Percentiles rank a stretch among this genome's conserved stretches.
Evolutionary conservation across 1,284 basidiomycete species (phyloP).

Genomic region (Sutorius eximius): DNA sequence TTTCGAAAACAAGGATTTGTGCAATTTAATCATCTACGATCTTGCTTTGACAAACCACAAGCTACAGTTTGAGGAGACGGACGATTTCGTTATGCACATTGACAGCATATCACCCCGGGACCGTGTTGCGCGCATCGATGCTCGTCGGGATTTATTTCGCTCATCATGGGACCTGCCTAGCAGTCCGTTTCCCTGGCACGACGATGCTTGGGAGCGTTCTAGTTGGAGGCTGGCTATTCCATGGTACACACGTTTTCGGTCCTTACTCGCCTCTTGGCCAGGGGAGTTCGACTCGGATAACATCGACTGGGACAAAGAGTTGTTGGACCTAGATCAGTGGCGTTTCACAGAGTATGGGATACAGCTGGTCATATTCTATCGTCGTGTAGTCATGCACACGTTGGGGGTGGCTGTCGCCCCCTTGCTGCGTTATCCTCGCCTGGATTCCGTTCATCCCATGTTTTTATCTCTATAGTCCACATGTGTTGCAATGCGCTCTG

Average conservation of each 20-base stretch:
- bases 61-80: constrained; percentile 3
- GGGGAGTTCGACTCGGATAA: too few relatives aligned
- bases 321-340: too few relatives aligned
- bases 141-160: constrained; percentile 1
- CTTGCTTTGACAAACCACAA: constrained; percentile 2
- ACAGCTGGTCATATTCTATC: too few relatives aligned
- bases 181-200: constrained; percentile 5
- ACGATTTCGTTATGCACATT: background rate
- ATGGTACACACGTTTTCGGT: constrained; percentile 3
- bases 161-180: constrained; percentile 2
- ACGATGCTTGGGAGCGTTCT: background rate
- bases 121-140: background rate
- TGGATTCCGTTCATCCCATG: too few relatives aligned
- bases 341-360: too few relatives aligned
- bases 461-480: too few relatives aligned
- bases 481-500: too few relatives aligned
- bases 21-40: constrained; percentile 6
- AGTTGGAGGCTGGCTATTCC: constrained; percentile 6
- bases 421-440: too few relatives aligned
- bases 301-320: too few relatives aligned
- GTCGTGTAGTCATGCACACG: too few relatives aligned
- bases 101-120: background rate
- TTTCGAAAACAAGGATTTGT: constrained; percentile 3
- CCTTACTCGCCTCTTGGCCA: constrained; percentile 4
- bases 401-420: too few relatives aligned